Percentiles rank a stretch among this genome's conserved stretches.
These are phyloP conservation scores for Cyclotella sp. DNA, from an alignment of 108 stramenopile species.

Conservation along the genomic window DNA sequence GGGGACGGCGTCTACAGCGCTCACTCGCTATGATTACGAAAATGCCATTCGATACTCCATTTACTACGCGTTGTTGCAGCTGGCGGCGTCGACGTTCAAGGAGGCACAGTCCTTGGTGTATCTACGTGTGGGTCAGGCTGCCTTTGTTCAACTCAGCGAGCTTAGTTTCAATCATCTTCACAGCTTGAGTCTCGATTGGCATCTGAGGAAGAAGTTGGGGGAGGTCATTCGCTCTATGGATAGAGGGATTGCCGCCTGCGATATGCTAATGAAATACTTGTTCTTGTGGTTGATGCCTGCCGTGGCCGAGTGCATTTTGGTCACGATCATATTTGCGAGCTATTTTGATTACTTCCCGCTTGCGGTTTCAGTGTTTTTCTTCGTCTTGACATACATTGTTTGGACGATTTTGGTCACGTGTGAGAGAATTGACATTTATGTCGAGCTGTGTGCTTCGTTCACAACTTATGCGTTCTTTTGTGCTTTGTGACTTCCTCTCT, in stretches of 20 bases:
- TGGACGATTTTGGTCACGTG: constrained; percentile 91
- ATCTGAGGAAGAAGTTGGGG: constrained; percentile 94
- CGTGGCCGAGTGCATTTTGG: constrained; percentile 86
- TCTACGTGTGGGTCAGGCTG: constrained; percentile 96
- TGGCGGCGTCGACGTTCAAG: constrained; percentile 76
- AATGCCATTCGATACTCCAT: constrained; percentile 60
- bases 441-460: not conserved
- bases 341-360: constrained; percentile 88
- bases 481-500: not conserved
- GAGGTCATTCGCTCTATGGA: constrained; percentile 95
- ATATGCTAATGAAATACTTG: constrained; percentile 91
- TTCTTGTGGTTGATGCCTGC: constrained; percentile 95
- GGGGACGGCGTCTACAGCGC: constrained; percentile 85
- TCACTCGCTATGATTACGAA: constrained; percentile 77
- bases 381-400: constrained; percentile 88
- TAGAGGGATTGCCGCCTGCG: constrained; percentile 89
- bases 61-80: constrained; percentile 71
- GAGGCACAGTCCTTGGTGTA: constrained; percentile 94
- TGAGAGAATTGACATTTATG: not conserved
- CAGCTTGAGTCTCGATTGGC: constrained; percentile 92
- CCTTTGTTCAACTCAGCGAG: constrained; percentile 93
- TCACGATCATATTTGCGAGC: constrained; percentile 90
- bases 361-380: constrained; percentile 86
- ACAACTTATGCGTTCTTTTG: not conserved
- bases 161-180: constrained; percentile 92